phyloP scores from a whole-genome alignment of 108 stramenopile species.

The Cyclotella baltica region DNA sequence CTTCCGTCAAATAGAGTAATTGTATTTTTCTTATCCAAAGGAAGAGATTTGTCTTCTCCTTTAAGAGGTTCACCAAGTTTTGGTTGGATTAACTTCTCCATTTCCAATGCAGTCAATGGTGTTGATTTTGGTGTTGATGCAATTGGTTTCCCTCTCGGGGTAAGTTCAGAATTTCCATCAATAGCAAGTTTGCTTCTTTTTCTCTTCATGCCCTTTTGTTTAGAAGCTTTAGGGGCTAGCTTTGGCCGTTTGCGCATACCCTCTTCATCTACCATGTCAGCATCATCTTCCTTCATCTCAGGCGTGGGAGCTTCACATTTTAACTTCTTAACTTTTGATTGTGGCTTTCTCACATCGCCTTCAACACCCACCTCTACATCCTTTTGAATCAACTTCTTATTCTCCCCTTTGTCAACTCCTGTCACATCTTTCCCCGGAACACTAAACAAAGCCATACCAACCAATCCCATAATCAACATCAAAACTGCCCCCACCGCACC shows the following conservation, averaged over 20 bases:
- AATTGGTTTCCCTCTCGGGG: not conserved
- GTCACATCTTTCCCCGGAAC: slow-evolving; percentile 15
- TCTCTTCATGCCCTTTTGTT: not conserved
- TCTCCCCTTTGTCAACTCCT: not conserved
- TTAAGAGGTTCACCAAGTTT: no score
- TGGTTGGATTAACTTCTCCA: slow-evolving; percentile 27
- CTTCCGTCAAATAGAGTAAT: slow-evolving; percentile 45
- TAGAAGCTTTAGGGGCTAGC: slow-evolving; percentile 16
- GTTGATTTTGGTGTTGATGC: not conserved
- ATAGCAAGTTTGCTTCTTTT: not conserved
- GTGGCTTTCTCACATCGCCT: no score
- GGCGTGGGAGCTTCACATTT: not conserved
- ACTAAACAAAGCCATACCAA: slow-evolving; percentile 46
- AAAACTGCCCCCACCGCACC: slow-evolving; percentile 36
- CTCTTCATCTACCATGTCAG: slow-evolving; percentile 7
- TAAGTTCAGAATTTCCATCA: not conserved
- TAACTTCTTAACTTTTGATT: not conserved
- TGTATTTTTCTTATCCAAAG: slow-evolving; percentile 10
- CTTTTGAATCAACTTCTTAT: not conserved
- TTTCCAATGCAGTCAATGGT: slow-evolving; percentile 16
- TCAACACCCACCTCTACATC: not conserved
- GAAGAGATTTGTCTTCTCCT: not conserved
- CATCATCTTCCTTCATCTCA: not conserved
- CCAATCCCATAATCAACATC: slow-evolving; percentile 31
- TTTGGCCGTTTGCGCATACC: slow-evolving; percentile 12